Evolutionary conservation across 2,329 filamentous ascomycete genomes (phyloP).

Genomic region (Diaporthe ilicicola): DNA sequence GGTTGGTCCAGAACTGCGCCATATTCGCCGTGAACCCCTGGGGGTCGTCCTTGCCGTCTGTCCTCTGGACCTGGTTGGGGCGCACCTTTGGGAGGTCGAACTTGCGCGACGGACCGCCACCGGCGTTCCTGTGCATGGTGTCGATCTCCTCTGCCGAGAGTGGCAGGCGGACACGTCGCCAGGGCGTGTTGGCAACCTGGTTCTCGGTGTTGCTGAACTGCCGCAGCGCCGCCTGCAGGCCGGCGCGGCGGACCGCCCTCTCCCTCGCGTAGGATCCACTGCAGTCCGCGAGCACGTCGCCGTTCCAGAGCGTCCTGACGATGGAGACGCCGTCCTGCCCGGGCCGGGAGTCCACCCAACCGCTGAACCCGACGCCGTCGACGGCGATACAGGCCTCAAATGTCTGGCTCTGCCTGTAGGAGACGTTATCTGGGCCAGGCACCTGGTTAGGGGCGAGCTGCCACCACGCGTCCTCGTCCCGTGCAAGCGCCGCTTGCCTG

Average conservation of each 20-base stretch:
- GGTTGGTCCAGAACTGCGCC: slow-evolving; percentile 30
- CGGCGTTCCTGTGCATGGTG: slow-evolving; percentile 33
- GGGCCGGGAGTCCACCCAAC: slow-evolving; percentile 33
- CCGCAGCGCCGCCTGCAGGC: slow-evolving; percentile 53
- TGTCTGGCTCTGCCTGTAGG: slow-evolving; percentile 43
- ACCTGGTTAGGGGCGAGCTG: not conserved
- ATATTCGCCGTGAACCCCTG: slow-evolving; percentile 33
- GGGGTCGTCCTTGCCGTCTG: slow-evolving; percentile 33
- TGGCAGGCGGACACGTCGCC: slow-evolving; percentile 49
- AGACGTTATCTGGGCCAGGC: slow-evolving; percentile 42
- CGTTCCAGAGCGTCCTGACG: not conserved
- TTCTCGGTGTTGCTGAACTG: slow-evolving; percentile 50
- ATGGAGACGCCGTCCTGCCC: slow-evolving; percentile 34
- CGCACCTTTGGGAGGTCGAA: slow-evolving; percentile 29
- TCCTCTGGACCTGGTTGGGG: slow-evolving; percentile 14
- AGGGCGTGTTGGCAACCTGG: slow-evolving; percentile 44
- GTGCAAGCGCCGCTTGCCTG: slow-evolving; percentile 4
- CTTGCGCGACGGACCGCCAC: slow-evolving; percentile 20
- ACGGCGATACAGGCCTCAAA: slow-evolving; percentile 46
- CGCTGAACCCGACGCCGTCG: slow-evolving; percentile 21
- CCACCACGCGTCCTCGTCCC: slow-evolving; percentile 37
- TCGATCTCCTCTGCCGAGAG: slow-evolving; percentile 39
- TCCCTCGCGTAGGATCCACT: slow-evolving; percentile 42
- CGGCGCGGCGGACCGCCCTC: slow-evolving; percentile 55
- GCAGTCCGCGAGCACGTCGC: slow-evolving; percentile 7